These are phyloP conservation scores for Coprinopsis cinerea DNA, from an alignment of 768 basidiomycete genomes.

Conservation along the genomic window DNA sequence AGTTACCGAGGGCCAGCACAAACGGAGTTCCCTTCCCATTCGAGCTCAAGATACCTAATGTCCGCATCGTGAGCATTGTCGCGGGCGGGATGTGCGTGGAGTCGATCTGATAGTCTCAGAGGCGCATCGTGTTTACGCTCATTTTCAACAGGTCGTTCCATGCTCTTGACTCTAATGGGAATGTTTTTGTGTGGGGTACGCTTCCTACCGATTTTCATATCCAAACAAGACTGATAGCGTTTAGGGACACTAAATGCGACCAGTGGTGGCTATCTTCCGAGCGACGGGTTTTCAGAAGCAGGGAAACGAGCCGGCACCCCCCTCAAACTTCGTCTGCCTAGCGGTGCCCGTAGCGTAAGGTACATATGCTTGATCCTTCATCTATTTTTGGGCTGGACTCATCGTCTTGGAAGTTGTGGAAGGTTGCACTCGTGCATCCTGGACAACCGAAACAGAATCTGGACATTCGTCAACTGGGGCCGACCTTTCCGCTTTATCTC, in stretches of 20 bases:
- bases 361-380: constrained; percentile 22
- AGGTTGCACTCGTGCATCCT: constrained; percentile 65
- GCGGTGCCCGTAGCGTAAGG: constrained; percentile 61
- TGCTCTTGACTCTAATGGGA: constrained; percentile 71
- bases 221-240: too few relatives aligned
- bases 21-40: constrained; percentile 57
- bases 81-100: constrained; percentile 71
- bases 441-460: constrained; percentile 54
- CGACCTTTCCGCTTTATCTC: constrained; percentile 62
- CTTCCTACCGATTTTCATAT: not conserved
- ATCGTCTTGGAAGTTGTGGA: constrained; percentile 53
- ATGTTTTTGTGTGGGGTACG: constrained; percentile 78
- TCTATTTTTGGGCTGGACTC: constrained; percentile 4
- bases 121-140: constrained; percentile 6
- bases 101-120: too few relatives aligned
- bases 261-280: constrained; percentile 38
- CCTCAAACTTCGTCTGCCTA: constrained; percentile 52
- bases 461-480: constrained; percentile 77
- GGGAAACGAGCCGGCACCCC: constrained; percentile 48
- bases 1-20: constrained; percentile 26
- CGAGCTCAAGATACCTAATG: constrained; percentile 52
- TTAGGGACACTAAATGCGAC: not conserved
- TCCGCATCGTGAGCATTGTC: constrained; percentile 62
- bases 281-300: constrained; percentile 53
- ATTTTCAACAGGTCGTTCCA: constrained; percentile 67